Evolutionary conservation across 495 filamentous ascomycete species (phyloP).

Genomic region (Penicillium roqueforti): DNA sequence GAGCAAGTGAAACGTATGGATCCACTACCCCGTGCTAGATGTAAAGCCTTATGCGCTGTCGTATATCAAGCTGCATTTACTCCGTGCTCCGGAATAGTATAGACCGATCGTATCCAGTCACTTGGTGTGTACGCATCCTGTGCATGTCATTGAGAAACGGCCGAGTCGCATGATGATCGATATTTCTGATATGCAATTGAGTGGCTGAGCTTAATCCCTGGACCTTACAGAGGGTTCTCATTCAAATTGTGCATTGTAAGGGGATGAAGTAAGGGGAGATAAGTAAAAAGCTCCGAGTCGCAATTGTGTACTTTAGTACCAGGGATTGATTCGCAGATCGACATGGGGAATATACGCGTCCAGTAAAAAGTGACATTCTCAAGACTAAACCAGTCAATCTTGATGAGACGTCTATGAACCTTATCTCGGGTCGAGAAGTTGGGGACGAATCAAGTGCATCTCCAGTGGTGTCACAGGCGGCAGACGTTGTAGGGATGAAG

Average conservation of each 20-base stretch:
- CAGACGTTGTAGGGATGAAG: constrained; percentile 1
- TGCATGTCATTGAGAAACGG: constrained; percentile 19
- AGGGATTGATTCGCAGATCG: neutral
- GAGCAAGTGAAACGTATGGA: neutral
- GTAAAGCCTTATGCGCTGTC: neutral
- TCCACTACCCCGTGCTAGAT: neutral
- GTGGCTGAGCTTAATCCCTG: constrained; percentile 18
- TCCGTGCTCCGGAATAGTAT: neutral
- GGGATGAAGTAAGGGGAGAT: constrained; percentile 22
- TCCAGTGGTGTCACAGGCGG: constrained; percentile 15
- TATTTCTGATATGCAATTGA: constrained; percentile 1
- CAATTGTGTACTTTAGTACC: neutral
- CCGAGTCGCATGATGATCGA: constrained; percentile 20
- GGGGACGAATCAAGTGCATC: constrained; percentile 19
- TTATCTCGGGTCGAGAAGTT: constrained; percentile 20
- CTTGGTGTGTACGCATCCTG: constrained; percentile 1
- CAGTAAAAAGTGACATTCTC: neutral
- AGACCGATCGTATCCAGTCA: constrained; percentile 1
- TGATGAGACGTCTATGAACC: constrained; percentile 23
- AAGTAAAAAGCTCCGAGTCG: constrained; percentile 15
- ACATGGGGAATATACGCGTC: neutral
- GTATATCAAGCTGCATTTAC: neutral
- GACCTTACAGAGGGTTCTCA: constrained; percentile 11
- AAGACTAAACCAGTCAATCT: constrained; percentile 3
- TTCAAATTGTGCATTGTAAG: constrained; percentile 4